These are phyloP conservation scores for Metschnikowia kofuensis DNA, from an alignment of 805 yeast genomes.

Conservation along the genomic window DNA sequence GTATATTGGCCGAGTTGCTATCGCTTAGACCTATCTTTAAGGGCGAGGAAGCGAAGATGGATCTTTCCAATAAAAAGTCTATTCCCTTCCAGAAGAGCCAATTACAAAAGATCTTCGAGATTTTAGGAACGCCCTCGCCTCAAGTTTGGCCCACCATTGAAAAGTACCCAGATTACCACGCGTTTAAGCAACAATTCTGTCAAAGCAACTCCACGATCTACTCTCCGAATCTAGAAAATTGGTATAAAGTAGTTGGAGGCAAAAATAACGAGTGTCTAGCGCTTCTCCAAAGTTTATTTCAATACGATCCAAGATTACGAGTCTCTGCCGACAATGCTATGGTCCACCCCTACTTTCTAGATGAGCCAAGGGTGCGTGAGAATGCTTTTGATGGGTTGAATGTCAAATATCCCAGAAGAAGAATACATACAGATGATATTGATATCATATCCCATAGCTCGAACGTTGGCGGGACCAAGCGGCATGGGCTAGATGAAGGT, in stretches of 20 bases:
- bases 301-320: slow-evolving; percentile 79
- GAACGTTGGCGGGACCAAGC: slow-evolving; percentile 21
- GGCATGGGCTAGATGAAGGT: slow-evolving; percentile 22
- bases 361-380: slow-evolving; percentile 60
- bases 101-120: slow-evolving; percentile 83
- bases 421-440: slow-evolving; percentile 83
- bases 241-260: slow-evolving; percentile 87
- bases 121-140: slow-evolving; percentile 83
- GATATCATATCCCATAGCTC: slow-evolving; percentile 51
- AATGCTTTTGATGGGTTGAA: slow-evolving; percentile 79
- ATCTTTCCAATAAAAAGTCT: slow-evolving; percentile 70
- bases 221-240: slow-evolving; percentile 68
- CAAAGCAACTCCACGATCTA: slow-evolving; percentile 47
- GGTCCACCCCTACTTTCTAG: slow-evolving; percentile 75
- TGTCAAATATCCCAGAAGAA: slow-evolving; percentile 77
- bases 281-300: slow-evolving; percentile 60
- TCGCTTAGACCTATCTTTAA: slow-evolving; percentile 91
- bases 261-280: slow-evolving; percentile 65
- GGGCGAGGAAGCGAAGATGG: slow-evolving; percentile 97
- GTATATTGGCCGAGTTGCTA: slow-evolving; percentile 86
- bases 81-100: slow-evolving; percentile 95
- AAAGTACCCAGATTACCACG: slow-evolving; percentile 76
- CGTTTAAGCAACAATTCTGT: slow-evolving; percentile 44
- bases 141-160: slow-evolving; percentile 77
- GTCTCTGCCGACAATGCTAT: slow-evolving; percentile 77